Evolutionary conservation across 148 eudicot species (phyloP).

Genomic region (Arctostaphylos glauca): DNA sequence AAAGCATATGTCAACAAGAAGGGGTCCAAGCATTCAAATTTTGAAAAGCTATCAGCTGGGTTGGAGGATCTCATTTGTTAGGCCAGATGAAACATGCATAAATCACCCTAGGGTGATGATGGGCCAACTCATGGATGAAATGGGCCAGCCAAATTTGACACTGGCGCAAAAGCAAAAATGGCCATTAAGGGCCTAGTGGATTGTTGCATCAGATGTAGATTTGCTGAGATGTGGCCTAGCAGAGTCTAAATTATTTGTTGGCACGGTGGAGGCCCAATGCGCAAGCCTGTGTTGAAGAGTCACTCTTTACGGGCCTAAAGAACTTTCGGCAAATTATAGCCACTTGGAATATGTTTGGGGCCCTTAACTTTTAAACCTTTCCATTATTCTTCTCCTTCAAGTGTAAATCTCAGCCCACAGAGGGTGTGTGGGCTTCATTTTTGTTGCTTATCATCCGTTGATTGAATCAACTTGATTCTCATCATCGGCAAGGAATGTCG

Average conservation of each 20-base stretch:
- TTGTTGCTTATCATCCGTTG: background rate
- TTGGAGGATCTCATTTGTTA: background rate
- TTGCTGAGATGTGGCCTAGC: background rate
- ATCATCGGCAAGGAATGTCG: background rate
- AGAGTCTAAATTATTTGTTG: background rate
- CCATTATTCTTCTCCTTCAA: constrained; percentile 3
- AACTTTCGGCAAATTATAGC: background rate
- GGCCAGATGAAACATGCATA: too few species aligned
- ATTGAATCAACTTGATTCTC: background rate
- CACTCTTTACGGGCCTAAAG: background rate
- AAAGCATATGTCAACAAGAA: too few species aligned
- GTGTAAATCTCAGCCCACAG: background rate
- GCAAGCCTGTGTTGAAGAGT: background rate
- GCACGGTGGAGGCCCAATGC: background rate
- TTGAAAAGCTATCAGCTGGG: background rate
- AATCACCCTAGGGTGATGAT: background rate
- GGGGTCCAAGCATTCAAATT: background rate
- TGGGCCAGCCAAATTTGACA: background rate
- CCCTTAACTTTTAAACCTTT: background rate
- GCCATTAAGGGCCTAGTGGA: background rate
- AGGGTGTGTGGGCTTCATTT: background rate
- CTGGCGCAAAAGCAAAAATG: background rate
- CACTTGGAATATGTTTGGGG: background rate
- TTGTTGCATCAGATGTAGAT: background rate
- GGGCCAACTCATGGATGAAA: background rate